Conservation (phyloP, 73 alveolate species). For the Tetrahymena malaccensis region DNA sequence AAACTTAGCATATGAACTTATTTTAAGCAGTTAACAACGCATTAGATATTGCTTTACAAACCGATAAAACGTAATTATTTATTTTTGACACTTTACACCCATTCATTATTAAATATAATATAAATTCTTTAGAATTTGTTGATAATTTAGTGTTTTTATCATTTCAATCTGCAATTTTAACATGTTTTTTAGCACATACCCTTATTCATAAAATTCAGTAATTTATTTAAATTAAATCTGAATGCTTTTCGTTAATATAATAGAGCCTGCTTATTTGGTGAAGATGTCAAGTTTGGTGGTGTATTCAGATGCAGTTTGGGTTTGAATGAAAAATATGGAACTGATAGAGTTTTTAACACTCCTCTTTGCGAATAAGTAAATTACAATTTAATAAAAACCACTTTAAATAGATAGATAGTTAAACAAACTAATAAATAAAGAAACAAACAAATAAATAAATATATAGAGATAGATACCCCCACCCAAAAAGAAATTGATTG, state of each 20-base stretch:
- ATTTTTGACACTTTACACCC: neutral
- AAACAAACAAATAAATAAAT: neutral
- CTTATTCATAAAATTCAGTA: neutral
- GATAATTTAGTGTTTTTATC: neutral
- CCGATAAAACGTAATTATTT: constrained; percentile 42
- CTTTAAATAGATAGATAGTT: neutral
- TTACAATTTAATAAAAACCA: neutral
- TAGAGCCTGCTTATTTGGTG: constrained; percentile 75
- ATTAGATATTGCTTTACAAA: constrained; percentile 62
- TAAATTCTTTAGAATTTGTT: too few relatives aligned
- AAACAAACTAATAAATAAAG: too few relatives aligned
- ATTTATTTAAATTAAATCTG: neutral
- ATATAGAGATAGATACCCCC: constrained; percentile 1
- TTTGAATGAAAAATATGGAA: constrained; percentile 78
- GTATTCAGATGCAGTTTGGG: constrained; percentile 89
- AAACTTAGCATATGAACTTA: constrained; percentile 45
- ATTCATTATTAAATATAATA: too few relatives aligned
- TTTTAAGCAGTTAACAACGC: constrained; percentile 65
- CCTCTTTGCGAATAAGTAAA: constrained; percentile 71
- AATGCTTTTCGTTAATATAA: neutral
- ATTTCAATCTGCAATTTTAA: neutral
- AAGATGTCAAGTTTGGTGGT: constrained; percentile 94
- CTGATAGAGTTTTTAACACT: constrained; percentile 84
- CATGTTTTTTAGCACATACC: too few relatives aligned
- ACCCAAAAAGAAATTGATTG: neutral